Evolutionary conservation across 2,329 filamentous ascomycete species (phyloP).

Genomic region (Epichloe aotearoae): DNA sequence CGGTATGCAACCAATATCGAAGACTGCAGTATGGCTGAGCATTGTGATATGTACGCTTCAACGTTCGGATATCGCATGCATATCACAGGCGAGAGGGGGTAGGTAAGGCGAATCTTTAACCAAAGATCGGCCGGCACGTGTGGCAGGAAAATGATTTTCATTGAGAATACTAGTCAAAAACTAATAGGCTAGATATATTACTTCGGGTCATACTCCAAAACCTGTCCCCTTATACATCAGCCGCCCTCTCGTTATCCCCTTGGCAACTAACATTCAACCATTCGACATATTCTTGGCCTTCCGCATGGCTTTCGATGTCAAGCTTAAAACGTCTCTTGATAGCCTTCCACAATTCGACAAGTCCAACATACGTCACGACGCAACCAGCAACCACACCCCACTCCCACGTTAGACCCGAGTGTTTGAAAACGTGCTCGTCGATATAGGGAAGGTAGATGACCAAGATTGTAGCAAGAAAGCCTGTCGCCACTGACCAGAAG

Average conservation of each 20-base stretch:
- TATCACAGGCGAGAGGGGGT: too few species aligned
- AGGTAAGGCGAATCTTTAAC: too few species aligned
- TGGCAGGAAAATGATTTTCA: too few species aligned
- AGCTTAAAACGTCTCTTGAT: slow-evolving; percentile 39
- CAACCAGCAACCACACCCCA: slow-evolving; percentile 55
- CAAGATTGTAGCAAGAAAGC: slow-evolving; percentile 46
- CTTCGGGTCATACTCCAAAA: slow-evolving; percentile 15
- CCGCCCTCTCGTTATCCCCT: not conserved
- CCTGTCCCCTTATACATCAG: slow-evolving; percentile 12
- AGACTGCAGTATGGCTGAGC: too few species aligned
- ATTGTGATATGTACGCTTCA: too few species aligned
- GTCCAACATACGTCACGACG: slow-evolving; percentile 44
- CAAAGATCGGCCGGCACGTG: too few species aligned
- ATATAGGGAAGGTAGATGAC: slow-evolving; percentile 56
- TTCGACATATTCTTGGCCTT: slow-evolving; percentile 1
- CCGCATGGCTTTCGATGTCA: slow-evolving; percentile 16
- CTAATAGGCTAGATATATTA: slow-evolving; percentile 16
- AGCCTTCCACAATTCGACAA: slow-evolving; percentile 59
- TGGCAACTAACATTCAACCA: not conserved
- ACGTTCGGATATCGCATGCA: too few species aligned
- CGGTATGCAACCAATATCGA: too few species aligned
- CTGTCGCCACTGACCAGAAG: slow-evolving; percentile 48
- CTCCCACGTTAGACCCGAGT: slow-evolving; percentile 55
- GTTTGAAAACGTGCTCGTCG: slow-evolving; percentile 55
- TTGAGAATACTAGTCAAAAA: slow-evolving; percentile 7